Conservation (phyloP, 2,329 filamentous ascomycete genomes). For the Paraphaeosphaeria sporulosa region DNA sequence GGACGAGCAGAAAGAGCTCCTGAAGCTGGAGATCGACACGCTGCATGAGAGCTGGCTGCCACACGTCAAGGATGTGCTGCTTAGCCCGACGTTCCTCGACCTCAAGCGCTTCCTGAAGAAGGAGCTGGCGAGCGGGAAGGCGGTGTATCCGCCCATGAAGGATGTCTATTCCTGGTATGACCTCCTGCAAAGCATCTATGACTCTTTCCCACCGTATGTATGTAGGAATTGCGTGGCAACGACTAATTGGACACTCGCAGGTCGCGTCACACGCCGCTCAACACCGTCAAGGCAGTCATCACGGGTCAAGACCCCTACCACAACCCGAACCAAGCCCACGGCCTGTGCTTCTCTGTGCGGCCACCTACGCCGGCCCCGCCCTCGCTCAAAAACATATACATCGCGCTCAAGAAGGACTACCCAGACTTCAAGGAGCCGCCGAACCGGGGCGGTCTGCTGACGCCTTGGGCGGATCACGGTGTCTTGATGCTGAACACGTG, state of each 20-base stretch:
- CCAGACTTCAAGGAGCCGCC: slow-evolving; percentile 78
- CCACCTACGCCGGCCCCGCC: slow-evolving; percentile 88
- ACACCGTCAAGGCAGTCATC: slow-evolving; percentile 89
- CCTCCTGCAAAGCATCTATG: background rate
- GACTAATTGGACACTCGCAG: slow-evolving; percentile 55
- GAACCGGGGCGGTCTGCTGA: slow-evolving; percentile 81
- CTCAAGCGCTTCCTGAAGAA: slow-evolving; percentile 86
- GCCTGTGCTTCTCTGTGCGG: slow-evolving; percentile 92
- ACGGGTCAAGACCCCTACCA: slow-evolving; percentile 98
- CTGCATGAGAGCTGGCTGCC: slow-evolving; percentile 91
- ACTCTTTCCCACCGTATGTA: background rate
- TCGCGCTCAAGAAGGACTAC: slow-evolving; percentile 85
- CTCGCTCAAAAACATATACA: slow-evolving; percentile 94
- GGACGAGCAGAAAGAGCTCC: slow-evolving; percentile 79
- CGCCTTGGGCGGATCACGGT: slow-evolving; percentile 91
- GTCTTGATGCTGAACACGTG: slow-evolving; percentile 95
- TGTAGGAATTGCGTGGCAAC: background rate
- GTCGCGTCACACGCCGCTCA: slow-evolving; percentile 91
- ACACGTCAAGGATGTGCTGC: slow-evolving; percentile 85
- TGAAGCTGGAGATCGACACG: slow-evolving; percentile 90
- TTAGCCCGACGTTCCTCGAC: slow-evolving; percentile 79
- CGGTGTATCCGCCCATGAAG: slow-evolving; percentile 84
- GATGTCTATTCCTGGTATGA: slow-evolving; percentile 94
- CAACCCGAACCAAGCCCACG: slow-evolving; percentile 93
- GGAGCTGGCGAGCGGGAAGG: slow-evolving; percentile 76